Evolutionary conservation across 202 grass and related monocot species (phyloP).

Genomic region (Panicum virgatum): DNA sequence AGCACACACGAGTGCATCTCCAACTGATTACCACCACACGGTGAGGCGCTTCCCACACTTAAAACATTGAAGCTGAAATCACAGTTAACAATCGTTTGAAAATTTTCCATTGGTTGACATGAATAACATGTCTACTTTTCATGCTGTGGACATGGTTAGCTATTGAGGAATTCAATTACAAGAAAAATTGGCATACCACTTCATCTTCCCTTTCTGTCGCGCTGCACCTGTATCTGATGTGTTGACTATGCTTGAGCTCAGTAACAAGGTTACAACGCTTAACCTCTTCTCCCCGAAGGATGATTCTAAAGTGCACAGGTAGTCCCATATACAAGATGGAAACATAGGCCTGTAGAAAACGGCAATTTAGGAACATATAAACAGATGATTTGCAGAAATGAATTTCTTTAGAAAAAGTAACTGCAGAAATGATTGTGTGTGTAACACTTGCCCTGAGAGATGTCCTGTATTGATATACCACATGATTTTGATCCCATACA

Average conservation of each 20-base stretch:
- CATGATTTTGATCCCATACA: conserved; percentile 27
- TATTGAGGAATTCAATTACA: background rate
- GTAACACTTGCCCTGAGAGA: conserved; percentile 55
- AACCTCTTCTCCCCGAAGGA: conserved; percentile 53
- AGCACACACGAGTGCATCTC: background rate
- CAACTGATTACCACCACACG: background rate
- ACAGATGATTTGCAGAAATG: background rate
- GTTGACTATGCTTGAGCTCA: conserved; percentile 50
- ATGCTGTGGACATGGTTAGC: background rate
- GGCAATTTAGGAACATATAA: background rate
- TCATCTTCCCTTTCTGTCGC: background rate
- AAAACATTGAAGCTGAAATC: background rate
- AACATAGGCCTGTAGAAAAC: conserved; percentile 45
- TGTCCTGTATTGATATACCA: conserved; percentile 40
- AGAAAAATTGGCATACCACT: conserved; percentile 8
- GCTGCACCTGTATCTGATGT: conserved; percentile 11
- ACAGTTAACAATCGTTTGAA: background rate
- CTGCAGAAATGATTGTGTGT: background rate
- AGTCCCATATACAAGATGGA: conserved; percentile 67
- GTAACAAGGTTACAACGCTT: conserved; percentile 35
- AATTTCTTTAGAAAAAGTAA: background rate
- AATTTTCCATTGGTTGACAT: no score
- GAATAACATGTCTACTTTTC: no score
- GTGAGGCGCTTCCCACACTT: background rate
- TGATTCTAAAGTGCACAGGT: conserved; percentile 50